Evolutionary conservation across 495 filamentous ascomycete genomes (phyloP).

Genomic region (Hypoxylon subgilvum): DNA sequence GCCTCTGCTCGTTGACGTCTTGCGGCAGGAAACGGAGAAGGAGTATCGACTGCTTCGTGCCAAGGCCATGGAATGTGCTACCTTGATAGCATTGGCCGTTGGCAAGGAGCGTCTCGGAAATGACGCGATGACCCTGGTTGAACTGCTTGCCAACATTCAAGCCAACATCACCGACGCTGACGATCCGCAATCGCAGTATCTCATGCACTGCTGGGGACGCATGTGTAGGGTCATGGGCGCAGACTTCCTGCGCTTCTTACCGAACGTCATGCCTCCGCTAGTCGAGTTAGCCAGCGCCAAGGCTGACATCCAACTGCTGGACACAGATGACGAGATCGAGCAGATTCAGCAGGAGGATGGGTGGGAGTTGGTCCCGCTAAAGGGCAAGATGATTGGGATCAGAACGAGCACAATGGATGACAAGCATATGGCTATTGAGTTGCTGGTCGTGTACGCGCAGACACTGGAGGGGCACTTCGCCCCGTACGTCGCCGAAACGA

Average conservation of each 20-base stretch:
- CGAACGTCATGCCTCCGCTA: constrained; percentile 92
- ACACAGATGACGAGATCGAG: constrained; percentile 93
- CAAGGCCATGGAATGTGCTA: constrained; percentile 99
- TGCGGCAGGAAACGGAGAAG: constrained; percentile 87
- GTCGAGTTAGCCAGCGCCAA: constrained; percentile 90
- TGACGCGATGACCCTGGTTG: constrained; percentile 84
- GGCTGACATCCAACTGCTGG: constrained; percentile 95
- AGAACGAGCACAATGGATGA: constrained; percentile 96
- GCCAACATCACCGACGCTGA: constrained; percentile 86
- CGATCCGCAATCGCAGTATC: constrained; percentile 94
- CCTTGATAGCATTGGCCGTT: constrained; percentile 93
- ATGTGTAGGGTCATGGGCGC: constrained; percentile 94
- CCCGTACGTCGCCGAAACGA: constrained; percentile 87
- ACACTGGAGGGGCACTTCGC: constrained; percentile 90
- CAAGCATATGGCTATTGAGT: constrained; percentile 98
- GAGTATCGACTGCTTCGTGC: constrained; percentile 89
- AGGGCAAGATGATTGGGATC: constrained; percentile 97
- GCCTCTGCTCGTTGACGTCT: constrained; percentile 89
- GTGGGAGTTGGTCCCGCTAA: constrained; percentile 96
- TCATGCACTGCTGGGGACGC: constrained; percentile 98
- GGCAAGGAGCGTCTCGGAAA: constrained; percentile 88
- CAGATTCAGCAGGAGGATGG: constrained; percentile 93
- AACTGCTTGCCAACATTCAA: constrained; percentile 86
- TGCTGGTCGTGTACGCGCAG: constrained; percentile 95
- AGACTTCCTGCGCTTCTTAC: constrained; percentile 90